Evolutionary conservation across 2,329 filamentous ascomycete genomes (phyloP).

Genomic region (Penicillium sp.): DNA sequence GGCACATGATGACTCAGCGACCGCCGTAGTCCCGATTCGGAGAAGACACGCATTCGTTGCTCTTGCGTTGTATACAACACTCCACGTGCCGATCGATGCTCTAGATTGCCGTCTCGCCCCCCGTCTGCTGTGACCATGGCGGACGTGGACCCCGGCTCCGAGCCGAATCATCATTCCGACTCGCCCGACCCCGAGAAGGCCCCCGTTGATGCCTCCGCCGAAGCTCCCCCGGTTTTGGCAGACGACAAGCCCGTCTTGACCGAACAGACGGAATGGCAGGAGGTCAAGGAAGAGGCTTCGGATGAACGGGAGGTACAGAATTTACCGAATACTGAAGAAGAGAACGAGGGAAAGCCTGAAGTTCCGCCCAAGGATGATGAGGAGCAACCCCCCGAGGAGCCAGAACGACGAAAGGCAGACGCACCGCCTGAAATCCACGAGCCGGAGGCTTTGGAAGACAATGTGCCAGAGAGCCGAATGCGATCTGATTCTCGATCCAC

Average conservation of each 20-base stretch:
- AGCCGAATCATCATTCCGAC: constrained; percentile 29
- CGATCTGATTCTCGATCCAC: constrained; percentile 63
- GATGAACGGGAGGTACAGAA: constrained; percentile 5
- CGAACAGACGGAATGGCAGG: constrained; percentile 29
- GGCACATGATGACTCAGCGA: constrained; percentile 15
- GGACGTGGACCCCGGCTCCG: constrained; percentile 40
- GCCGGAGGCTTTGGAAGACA: constrained; percentile 18
- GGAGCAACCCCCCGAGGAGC: constrained; percentile 23
- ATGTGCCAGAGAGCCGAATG: constrained; percentile 36
- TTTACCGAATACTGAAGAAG: constrained; percentile 13
- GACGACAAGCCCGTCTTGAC: constrained; percentile 34
- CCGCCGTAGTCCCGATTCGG: constrained; percentile 22
- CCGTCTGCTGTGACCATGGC: constrained; percentile 43
- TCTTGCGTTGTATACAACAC: constrained; percentile 4
- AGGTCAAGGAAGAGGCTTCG: constrained; percentile 24
- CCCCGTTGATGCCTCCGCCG: constrained; percentile 28
- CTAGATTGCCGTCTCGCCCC: constrained; percentile 30
- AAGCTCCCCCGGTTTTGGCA: constrained; percentile 26
- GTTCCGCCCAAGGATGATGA: constrained; percentile 26
- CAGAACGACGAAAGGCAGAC: constrained; percentile 14
- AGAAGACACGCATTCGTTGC: constrained; percentile 30
- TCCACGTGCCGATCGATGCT: constrained; percentile 14
- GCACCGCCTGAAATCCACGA: constrained; percentile 22
- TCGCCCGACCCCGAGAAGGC: constrained; percentile 29
- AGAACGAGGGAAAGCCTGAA: constrained; percentile 26